Evolutionary conservation across 306 rosid species (phyloP).

Genomic region (Acacia melanoxylon): DNA sequence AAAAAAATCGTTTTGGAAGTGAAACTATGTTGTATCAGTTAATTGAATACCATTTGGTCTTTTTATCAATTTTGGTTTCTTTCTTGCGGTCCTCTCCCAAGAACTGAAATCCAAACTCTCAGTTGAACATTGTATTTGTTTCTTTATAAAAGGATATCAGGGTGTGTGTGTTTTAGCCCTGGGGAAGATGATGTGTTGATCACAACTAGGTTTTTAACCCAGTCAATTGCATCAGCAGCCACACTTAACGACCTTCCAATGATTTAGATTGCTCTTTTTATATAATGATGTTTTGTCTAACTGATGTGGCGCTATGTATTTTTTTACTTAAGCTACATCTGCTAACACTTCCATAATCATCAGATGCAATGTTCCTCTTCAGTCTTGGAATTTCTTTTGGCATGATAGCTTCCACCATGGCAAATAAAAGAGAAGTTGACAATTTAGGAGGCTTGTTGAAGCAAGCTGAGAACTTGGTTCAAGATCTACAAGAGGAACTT

Average conservation of each 20-base stretch:
- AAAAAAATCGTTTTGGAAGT: neutral
- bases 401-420: constrained; percentile 50
- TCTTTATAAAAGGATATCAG: neutral
- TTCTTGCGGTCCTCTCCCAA: neutral
- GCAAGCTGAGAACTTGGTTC: constrained; percentile 75
- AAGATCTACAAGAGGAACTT: constrained; percentile 92
- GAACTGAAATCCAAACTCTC: constrained; percentile 2
- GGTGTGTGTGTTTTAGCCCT: constrained; percentile 1
- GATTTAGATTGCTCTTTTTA: constrained; percentile 12
- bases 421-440: constrained; percentile 56
- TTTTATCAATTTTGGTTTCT: constrained; percentile 18
- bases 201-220: constrained; percentile 19
- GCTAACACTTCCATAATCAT: constrained; percentile 39
- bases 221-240: neutral
- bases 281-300: constrained; percentile 14
- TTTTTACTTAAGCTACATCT: constrained; percentile 22
- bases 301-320: constrained; percentile 11
- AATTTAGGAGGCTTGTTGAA: constrained; percentile 59
- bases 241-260: constrained; percentile 15
- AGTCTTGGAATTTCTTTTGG: constrained; percentile 82
- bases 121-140: neutral
- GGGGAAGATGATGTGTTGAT: neutral
- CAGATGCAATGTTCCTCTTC: constrained; percentile 58
- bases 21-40: neutral
- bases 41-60: neutral